Evolutionary conservation across 306 rosid genomes (phyloP).

Genomic region (Begonia fuchsioides): DNA sequence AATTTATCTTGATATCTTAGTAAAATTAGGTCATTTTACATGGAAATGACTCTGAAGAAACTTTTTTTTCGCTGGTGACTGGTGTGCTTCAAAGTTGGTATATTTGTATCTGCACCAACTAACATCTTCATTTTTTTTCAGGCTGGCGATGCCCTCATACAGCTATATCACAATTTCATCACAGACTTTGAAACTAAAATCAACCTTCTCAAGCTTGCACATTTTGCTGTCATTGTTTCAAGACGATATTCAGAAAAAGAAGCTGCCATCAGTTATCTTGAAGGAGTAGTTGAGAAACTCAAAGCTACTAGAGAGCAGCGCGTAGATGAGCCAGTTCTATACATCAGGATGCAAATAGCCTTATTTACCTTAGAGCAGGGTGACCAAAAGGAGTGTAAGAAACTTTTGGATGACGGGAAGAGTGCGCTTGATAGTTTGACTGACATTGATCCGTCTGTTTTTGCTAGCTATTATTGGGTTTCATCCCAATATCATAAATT

Average conservation of each 20-base stretch:
- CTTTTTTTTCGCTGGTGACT: too few relatives aligned
- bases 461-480: slow-evolving; percentile 93
- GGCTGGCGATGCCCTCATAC: slow-evolving; percentile 99
- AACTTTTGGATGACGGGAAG: slow-evolving; percentile 89
- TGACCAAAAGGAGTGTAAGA: slow-evolving; percentile 84
- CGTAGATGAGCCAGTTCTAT: slow-evolving; percentile 79
- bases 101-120: too few relatives aligned
- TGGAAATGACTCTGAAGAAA: neutral
- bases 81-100: too few relatives aligned
- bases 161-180: slow-evolving; percentile 88
- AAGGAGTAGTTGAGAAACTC: slow-evolving; percentile 82
- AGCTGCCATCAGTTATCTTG: slow-evolving; percentile 79
- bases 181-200: slow-evolving; percentile 97
- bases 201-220: slow-evolving; percentile 98
- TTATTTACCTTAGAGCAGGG: slow-evolving; percentile 77
- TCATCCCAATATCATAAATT: slow-evolving; percentile 78
- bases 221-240: slow-evolving; percentile 93
- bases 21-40: neutral
- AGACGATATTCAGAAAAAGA: slow-evolving; percentile 92
- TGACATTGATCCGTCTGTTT: slow-evolving; percentile 92
- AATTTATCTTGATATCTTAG: neutral
- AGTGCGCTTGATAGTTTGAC: slow-evolving; percentile 92
- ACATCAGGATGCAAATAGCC: slow-evolving; percentile 88
- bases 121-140: slow-evolving; percentile 13
- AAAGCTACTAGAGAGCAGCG: slow-evolving; percentile 83